These are phyloP conservation scores for Asterophora parasitica DNA, from an alignment of 768 basidiomycete species.

Conservation along the genomic window DNA sequence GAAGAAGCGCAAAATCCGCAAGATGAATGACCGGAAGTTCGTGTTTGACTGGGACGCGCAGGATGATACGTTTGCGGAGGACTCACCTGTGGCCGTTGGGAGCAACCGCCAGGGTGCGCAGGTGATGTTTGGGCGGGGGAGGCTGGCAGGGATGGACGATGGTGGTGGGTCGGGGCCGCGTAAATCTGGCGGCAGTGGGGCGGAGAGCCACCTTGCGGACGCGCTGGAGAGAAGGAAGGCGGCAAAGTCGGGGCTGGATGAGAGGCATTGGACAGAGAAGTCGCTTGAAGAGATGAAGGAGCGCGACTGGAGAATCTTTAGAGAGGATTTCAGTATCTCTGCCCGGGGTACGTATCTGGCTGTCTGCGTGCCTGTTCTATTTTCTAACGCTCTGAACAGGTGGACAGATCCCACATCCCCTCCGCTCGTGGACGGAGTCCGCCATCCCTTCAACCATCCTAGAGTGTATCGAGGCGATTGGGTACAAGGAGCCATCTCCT, in stretches of 20 bases:
- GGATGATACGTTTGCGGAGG: constrained; percentile 86
- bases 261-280: constrained; percentile 98
- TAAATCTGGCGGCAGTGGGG: constrained; percentile 26
- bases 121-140: constrained; percentile 84
- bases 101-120: constrained; percentile 76
- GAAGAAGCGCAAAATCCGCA: constrained; percentile 91
- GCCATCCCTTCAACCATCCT: constrained; percentile 74
- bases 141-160: constrained; percentile 85
- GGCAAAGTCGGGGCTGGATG: constrained; percentile 78
- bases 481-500: constrained; percentile 95
- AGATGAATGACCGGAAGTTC: constrained; percentile 94
- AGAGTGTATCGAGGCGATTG: constrained; percentile 83
- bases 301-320: constrained; percentile 97
- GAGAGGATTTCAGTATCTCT: constrained; percentile 96
- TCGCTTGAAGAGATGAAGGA: constrained; percentile 91
- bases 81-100: constrained; percentile 68
- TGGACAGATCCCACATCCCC: constrained; percentile 88
- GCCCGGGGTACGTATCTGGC: constrained; percentile 60
- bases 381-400: constrained; percentile 38
- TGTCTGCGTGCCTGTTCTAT: not conserved
- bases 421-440: constrained; percentile 91
- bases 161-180: constrained; percentile 45
- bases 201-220: constrained; percentile 62
- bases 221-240: constrained; percentile 79
- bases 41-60: constrained; percentile 99